These are phyloP conservation scores for Trichopus zeylanicus DNA, from an alignment of 116 monocot genomes.

Conservation along the genomic window DNA sequence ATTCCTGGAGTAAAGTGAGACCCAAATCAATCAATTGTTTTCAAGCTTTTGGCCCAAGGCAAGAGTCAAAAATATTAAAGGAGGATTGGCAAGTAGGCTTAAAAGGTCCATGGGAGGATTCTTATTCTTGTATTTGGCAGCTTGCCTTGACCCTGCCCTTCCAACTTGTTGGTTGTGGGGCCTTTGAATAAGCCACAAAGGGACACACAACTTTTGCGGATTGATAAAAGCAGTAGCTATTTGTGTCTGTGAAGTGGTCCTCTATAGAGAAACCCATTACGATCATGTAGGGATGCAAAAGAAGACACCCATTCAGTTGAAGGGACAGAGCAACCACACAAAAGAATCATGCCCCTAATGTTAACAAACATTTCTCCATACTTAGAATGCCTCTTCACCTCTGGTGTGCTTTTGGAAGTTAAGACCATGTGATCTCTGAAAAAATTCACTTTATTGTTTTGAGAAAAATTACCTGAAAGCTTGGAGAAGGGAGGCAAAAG, in stretches of 20 bases:
- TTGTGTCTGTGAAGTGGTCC: background rate
- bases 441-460: too few species aligned
- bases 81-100: background rate
- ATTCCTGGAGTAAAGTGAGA: background rate
- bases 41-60: slow-evolving; percentile 1
- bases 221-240: background rate
- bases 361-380: too few species aligned
- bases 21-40: background rate
- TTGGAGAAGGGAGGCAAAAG: background rate
- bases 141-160: background rate
- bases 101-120: slow-evolving; percentile 1
- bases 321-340: too few species aligned
- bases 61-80: background rate
- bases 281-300: background rate
- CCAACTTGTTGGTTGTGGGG: background rate
- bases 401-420: background rate
- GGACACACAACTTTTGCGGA: background rate
- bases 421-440: background rate
- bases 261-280: background rate
- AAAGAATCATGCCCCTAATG: background rate
- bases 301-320: background rate
- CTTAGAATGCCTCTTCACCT: background rate
- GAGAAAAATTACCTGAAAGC: background rate
- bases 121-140: background rate
- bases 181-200: background rate